Evolutionary conservation across 306 rosid species (phyloP), one percentile per base, ranked within the genome.

Genomic region (Vigna trinervia): DNA sequence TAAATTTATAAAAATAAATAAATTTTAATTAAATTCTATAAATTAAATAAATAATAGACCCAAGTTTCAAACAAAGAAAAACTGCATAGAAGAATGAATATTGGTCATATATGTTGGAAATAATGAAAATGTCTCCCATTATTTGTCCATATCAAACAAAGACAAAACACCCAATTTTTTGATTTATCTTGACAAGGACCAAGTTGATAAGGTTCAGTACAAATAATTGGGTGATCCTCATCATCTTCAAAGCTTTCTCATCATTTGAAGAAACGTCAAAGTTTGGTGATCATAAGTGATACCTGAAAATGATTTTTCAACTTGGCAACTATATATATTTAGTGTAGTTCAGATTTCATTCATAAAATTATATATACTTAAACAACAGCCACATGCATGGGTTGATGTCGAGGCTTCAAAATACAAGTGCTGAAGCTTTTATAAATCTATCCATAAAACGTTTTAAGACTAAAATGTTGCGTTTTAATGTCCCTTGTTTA

Each of bases 211-310:
- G 53, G 28, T 57, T 61, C 67, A 41, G 30, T 56, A 34, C 68
- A 57, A 22, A 23, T 39, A 23, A 78, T 17, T 57, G 20, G 39
- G 20, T 83, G 73, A 75, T 78, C 66, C 65, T 54, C 47, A 22
- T 52, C 69, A 32, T 52, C 69, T 73, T 36, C 30, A 64, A 64
- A 64, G 32, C 50, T 36, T 39, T 41, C 36, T 41, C 38, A 65
- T 19, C 52, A 65, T 12, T 62, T 3, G 51, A 30, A 17, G 30
- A 64, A 64, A 64, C 30, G 70, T 64, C 32, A 39, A 19, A 5
- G 14, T 64, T 15, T 41, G 34, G 52, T 20, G 10, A 20, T 9
- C 34, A 43, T 43, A 19, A 3, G 53, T 12, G 71, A 43, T 5
- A 20, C 45, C 10, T 12, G 36, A 43, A 66, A 66, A 38, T 3